These are phyloP conservation scores for Populus ilicifolia DNA, from an alignment of 345 rosid species.

Conservation along the genomic window DNA sequence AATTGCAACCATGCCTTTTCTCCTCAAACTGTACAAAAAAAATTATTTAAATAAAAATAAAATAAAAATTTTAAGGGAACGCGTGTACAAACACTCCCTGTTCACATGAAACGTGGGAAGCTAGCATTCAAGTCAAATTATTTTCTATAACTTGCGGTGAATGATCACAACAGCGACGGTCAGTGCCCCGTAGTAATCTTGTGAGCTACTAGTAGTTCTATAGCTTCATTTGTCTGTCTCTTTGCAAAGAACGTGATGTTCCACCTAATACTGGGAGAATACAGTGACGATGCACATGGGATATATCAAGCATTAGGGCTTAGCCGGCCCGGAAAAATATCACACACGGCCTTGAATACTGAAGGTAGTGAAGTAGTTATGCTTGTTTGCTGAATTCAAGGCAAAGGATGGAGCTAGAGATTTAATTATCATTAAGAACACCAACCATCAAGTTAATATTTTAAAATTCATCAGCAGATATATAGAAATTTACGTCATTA, in stretches of 20 bases:
- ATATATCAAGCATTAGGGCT: not conserved
- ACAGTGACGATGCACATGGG: not conserved
- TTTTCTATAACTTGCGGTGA: not conserved
- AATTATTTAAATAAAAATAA: no score
- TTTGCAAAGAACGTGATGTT: not conserved
- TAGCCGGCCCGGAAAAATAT: not conserved
- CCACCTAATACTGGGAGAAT: not conserved
- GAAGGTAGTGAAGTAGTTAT: not conserved
- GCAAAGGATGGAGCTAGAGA: not conserved
- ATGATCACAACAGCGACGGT: not conserved
- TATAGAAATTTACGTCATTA: no score
- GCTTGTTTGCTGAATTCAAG: not conserved
- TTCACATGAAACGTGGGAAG: no score
- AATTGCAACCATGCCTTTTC: no score
- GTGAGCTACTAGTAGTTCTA: not conserved
- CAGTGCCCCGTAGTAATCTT: not conserved
- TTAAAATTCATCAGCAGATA: not conserved
- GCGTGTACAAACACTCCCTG: no score
- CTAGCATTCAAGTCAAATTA: not conserved
- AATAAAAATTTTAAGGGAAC: no score
- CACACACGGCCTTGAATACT: not conserved
- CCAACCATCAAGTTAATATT: not conserved
- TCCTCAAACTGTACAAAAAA: no score
- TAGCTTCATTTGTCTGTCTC: not conserved
- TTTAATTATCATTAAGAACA: not conserved